These are phyloP conservation scores for Lolium rigidum DNA, from an alignment of 176 grass and related monocot species.

Conservation along the genomic window DNA sequence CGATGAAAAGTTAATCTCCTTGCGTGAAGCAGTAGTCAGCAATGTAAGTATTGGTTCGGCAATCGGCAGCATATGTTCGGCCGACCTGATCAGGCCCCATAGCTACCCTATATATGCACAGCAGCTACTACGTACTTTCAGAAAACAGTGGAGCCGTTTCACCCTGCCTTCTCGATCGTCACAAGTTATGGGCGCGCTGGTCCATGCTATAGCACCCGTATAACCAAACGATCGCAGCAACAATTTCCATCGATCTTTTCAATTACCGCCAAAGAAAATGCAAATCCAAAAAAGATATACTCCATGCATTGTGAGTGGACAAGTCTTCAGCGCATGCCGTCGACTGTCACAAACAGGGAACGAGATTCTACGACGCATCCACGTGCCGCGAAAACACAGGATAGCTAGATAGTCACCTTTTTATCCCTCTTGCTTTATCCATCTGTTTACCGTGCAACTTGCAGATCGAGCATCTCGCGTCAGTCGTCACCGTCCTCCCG, in stretches of 20 bases:
- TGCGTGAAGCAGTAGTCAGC: too few species aligned
- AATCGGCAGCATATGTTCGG: background rate
- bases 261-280: too few species aligned
- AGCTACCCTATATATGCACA: background rate
- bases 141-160: background rate
- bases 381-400: constrained; percentile 41
- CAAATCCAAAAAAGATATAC: too few species aligned
- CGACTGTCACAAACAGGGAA: background rate
- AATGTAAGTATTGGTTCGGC: too few species aligned
- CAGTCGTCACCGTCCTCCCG: constrained; percentile 14
- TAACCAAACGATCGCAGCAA: too few species aligned
- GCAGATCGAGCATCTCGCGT: constrained; percentile 32
- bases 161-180: background rate
- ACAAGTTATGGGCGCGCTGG: too few species aligned
- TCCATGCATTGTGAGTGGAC: background rate
- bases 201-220: too few species aligned
- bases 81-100: background rate
- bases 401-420: background rate
- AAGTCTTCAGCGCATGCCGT: background rate
- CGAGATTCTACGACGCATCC: background rate
- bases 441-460: background rate
- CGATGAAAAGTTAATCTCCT: too few species aligned
- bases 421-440: background rate
- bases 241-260: too few species aligned
- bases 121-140: background rate